Base-by-base conservation (phyloP, 371 early-diverging fungal genomes). In the Ordospora colligata region DNA sequence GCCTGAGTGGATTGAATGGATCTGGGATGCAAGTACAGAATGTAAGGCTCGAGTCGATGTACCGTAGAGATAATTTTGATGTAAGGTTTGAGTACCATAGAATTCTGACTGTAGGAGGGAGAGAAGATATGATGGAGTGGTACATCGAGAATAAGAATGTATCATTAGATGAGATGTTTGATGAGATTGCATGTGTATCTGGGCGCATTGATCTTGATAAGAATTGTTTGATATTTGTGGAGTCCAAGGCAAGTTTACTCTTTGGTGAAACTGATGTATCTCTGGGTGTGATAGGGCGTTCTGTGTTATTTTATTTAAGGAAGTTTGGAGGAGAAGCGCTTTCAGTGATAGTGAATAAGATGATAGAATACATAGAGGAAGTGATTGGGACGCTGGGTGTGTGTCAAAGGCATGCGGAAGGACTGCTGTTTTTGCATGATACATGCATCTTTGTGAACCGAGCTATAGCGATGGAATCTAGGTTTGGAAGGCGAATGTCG, bases 291-390 rank as follows among this genome's bases (percentile, higher is more conserved):
- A 7, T 58, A n/a, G 58, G 58, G 19, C 14, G 58, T 19, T 58
- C 58, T 8, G 37, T 58, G 37, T 37, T 58, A 40, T 58, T 58
- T 37, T 58, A 37, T 25, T 12, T 58, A 1, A 0, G 58, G 37
- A 58, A 17, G 58, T 58, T 58, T 58, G 58, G 58, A 37, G 58
- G 58, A 58, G 19, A 14, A 37, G 14, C n/a, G n/a, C 8, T 58
- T 27, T 12, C 58, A 0, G 12, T 2, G 58, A 58, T 14, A 32
- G 40, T 40, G 40, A 58, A 58, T 40, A 58, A 58, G 58, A 58
- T 58, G n/a, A 58, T 58, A 58, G 58, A 58, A 17, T 58, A 58
- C 19, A 37, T 58, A n/a, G 58, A 58, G 37, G 27, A 58, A 25
- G 58, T 37, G 3, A 27, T 58, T 25, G 14, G 58, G 8, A 40